Percentiles rank a stretch among this genome's conserved stretches.
Conservation (phyloP, 2,329 filamentous ascomycete genomes). For the Xylariaceae sp. region DNA sequence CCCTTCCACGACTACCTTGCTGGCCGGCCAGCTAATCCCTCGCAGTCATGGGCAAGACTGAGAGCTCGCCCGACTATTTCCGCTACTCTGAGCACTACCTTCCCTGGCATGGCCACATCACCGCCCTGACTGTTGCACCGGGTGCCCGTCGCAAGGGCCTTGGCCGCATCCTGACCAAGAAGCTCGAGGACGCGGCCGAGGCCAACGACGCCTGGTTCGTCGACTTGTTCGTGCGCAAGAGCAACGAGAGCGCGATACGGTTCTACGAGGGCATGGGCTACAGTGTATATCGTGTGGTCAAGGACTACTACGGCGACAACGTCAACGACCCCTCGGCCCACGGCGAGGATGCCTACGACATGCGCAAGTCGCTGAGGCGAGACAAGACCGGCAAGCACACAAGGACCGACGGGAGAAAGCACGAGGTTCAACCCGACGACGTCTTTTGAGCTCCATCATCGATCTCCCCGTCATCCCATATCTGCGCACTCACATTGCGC, state of each 20-base stretch:
- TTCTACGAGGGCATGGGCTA: conserved; percentile 93
- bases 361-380: conserved; percentile 83
- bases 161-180: conserved; percentile 72
- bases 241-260: conserved; percentile 78
- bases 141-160: conserved; percentile 79
- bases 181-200: conserved; percentile 76
- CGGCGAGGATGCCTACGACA: conserved; percentile 88
- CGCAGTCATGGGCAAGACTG: conserved; percentile 94
- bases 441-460: conserved; percentile 57
- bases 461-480: conserved; percentile 1
- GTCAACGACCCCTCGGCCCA: conserved; percentile 52
- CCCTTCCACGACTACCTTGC: not conserved
- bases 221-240: conserved; percentile 84
- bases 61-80: conserved; percentile 71
- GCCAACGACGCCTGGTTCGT: conserved; percentile 87
- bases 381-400: conserved; percentile 72
- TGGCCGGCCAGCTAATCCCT: conserved; percentile 17
- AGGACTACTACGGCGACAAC: conserved; percentile 90
- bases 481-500: conserved; percentile 24
- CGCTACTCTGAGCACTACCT: conserved; percentile 79
- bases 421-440: conserved; percentile 72
- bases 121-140: conserved; percentile 85
- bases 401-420: conserved; percentile 70
- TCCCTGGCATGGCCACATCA: conserved; percentile 99
- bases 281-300: conserved; percentile 79